Evolutionary conservation across 768 basidiomycete species (phyloP), one percentile per base, ranked within the genome.

Genomic region (Termitomyces sp.): DNA sequence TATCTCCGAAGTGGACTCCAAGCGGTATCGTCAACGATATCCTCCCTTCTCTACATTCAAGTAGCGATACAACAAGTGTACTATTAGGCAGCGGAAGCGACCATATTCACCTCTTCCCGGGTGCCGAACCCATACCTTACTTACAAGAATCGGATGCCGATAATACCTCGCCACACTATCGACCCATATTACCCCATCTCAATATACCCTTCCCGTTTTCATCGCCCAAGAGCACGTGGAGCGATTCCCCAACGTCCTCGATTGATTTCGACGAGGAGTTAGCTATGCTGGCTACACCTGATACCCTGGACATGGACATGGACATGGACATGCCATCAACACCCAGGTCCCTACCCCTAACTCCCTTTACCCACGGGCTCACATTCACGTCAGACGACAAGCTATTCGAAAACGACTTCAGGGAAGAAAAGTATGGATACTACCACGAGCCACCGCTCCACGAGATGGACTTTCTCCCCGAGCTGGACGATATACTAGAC

Each of bases 201-300:
- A 58, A 63, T 48, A 60, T 58, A 46, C 58, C 58, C 33, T 51
- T 54, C 20, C 39, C 47, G 32, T 52, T 46, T 45, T 29, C 53
- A 33, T 27, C 56, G 18, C 56, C 60, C 12, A 23, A 52, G n/a
- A 51, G 33, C 40, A 31, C 47, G 6, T 63, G 56, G 54, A 51
- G 23, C 51, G 40, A 44, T 3, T 56, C 54, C 2, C 54, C 62
- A n/a, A 23, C 49, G 5, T 53, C 59, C 12, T 44, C 46, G 40
- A 56, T 53, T 32, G 60, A 64, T 44, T 45, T 51, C 7, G 57
- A 59, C 27, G 56, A 59, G 40, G 57, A 59, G 23, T 23, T 58
- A 27, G 53, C 52, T 23, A 64, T 41, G 60, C 64, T 35, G 57
- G 68, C 46, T 31, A 61, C 56, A 56, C 67, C 67, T 1, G 64